A percentile compares a stretch with the other conserved stretches of the same genome.
Evolutionary conservation across 208 protist species (phyloP).

Genomic region (Leishmania mexicana): DNA sequence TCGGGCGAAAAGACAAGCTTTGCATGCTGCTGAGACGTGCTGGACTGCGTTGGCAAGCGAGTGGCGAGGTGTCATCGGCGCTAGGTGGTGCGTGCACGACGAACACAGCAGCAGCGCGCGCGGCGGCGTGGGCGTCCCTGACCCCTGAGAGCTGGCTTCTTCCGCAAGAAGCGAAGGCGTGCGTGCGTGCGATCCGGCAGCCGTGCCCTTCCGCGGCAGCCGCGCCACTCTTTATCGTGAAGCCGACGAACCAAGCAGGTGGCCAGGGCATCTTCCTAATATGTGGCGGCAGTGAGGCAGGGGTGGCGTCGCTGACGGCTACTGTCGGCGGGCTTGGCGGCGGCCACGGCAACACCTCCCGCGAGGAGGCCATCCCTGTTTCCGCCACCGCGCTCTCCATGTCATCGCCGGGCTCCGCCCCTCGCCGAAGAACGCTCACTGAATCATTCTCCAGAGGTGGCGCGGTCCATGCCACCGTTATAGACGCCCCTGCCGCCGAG

Average conservation of each 20-base stretch:
- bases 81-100: background rate
- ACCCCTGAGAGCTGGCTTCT: slow-evolving; percentile 40
- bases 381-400: background rate
- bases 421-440: background rate
- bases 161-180: slow-evolving; percentile 52
- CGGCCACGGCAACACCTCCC: background rate
- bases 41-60: slow-evolving; percentile 24
- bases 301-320: slow-evolving; percentile 6
- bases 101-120: background rate
- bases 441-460: background rate
- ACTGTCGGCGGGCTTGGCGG: slow-evolving; percentile 11
- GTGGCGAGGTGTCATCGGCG: background rate
- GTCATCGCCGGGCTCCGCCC: background rate
- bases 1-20: slow-evolving; percentile 86
- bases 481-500: background rate
- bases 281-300: slow-evolving; percentile 13
- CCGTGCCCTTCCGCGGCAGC: slow-evolving; percentile 12
- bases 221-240: slow-evolving; percentile 72
- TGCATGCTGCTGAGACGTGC: slow-evolving; percentile 50
- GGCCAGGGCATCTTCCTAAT: slow-evolving; percentile 72
- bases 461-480: background rate
- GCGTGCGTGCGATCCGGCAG: slow-evolving; percentile 28
- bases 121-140: slow-evolving; percentile 12
- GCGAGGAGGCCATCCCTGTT: background rate
- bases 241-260: slow-evolving; percentile 67